A percentile compares a stretch with the other conserved stretches of the same genome.
Conservation (phyloP, 768 basidiomycete genomes). For the Tephrocybe sp. region DNA sequence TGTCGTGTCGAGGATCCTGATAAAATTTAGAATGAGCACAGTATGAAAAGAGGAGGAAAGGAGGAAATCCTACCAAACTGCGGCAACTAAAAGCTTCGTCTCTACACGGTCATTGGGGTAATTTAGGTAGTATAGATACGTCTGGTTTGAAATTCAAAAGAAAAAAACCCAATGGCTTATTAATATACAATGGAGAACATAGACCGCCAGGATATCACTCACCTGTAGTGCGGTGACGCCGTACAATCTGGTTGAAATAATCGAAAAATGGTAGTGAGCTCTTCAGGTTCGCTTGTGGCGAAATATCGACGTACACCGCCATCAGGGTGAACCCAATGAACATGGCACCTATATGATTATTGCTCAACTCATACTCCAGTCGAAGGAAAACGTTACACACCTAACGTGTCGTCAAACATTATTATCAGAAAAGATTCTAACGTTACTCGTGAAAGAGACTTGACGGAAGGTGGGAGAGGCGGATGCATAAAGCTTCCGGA, state of each 20-base stretch:
- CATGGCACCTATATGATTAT: not conserved
- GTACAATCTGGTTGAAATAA: not conserved
- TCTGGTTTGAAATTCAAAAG: not conserved
- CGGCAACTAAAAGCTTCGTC: not conserved
- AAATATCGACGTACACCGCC: not conserved
- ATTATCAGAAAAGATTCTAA: too few species aligned
- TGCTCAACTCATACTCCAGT: too few species aligned
- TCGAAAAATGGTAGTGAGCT: not conserved
- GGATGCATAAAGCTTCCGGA: too few species aligned
- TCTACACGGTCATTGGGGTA: not conserved
- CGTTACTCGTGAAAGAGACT: too few species aligned
- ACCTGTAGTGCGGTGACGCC: conserved; percentile 2
- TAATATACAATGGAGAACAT: too few species aligned
- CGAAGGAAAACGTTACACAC: not conserved
- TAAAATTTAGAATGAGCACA: not conserved
- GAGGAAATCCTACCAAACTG: not conserved
- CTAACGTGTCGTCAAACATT: not conserved
- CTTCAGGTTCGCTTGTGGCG: too few species aligned
- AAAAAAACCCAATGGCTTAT: not conserved
- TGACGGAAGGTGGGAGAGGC: too few species aligned
- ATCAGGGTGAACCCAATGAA: conserved; percentile 1
- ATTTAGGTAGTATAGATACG: not conserved
- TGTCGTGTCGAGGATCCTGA: conserved; percentile 5
- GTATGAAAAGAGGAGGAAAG: not conserved
- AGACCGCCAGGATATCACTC: not conserved